Percentiles rank a stretch among this genome's conserved stretches.
phyloP scores from a whole-genome alignment of 2,329 filamentous ascomycete species.

The Fusarium secorum region DNA sequence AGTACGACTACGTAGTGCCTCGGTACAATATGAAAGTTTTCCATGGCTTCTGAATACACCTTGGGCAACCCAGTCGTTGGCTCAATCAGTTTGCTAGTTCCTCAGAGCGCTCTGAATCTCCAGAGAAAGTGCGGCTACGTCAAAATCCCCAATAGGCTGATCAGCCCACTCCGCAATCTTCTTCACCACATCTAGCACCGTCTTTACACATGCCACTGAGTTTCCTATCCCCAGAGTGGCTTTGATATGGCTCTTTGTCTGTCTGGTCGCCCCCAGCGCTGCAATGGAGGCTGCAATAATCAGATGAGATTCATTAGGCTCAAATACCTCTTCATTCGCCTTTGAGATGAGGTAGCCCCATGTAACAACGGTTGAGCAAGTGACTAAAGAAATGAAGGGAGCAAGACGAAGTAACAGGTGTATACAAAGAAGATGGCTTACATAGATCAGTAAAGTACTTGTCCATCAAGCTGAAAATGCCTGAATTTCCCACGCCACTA shows the following conservation, averaged over 20 bases:
- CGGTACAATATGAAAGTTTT: constrained; percentile 52
- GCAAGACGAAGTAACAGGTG: too few relatives aligned
- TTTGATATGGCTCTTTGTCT: constrained; percentile 23
- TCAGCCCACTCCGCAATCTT: constrained; percentile 15
- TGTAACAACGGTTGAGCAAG: constrained; percentile 22
- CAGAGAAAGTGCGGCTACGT: constrained; percentile 9
- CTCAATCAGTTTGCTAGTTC: not conserved
- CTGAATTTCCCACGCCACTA: constrained; percentile 23
- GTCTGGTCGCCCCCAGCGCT: constrained; percentile 12
- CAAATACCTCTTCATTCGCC: constrained; percentile 16
- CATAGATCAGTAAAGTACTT: constrained; percentile 29
- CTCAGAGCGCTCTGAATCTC: constrained; percentile 2
- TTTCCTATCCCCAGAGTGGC: constrained; percentile 17
- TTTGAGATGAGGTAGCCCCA: constrained; percentile 25
- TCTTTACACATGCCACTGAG: constrained; percentile 7
- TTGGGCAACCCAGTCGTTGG: too few relatives aligned
- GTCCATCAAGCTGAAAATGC: constrained; percentile 24
- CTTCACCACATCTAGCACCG: not conserved
- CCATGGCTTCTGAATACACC: not conserved
- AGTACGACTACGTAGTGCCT: too few relatives aligned
- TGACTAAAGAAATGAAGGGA: constrained; percentile 5
- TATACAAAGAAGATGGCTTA: too few relatives aligned
- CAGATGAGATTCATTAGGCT: constrained; percentile 13
- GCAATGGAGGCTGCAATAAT: constrained; percentile 18
- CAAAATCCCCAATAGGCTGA: constrained; percentile 9